These are phyloP conservation scores for Lycium barbarum DNA, from an alignment of 257 asterid species.

Conservation along the genomic window DNA sequence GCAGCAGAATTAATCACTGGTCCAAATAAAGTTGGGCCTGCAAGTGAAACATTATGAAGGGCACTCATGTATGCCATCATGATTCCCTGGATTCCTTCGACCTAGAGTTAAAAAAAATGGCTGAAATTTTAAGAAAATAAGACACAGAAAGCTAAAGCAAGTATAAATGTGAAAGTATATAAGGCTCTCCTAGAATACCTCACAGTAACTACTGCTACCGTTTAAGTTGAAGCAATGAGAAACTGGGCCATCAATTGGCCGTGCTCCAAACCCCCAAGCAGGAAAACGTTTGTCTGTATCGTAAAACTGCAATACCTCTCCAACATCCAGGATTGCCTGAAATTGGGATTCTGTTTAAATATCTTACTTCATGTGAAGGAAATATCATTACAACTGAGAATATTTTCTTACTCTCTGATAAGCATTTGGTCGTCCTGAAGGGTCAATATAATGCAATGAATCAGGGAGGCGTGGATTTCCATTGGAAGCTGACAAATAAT, in stretches of 20 bases:
- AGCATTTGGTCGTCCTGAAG: slow-evolving; percentile 89
- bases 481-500: slow-evolving; percentile 83
- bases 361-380: slow-evolving; percentile 30
- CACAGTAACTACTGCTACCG: slow-evolving; percentile 86
- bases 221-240: slow-evolving; percentile 97
- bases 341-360: slow-evolving; percentile 39
- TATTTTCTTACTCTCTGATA: slow-evolving; percentile 83
- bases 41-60: slow-evolving; percentile 87
- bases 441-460: slow-evolving; percentile 94
- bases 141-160: slow-evolving; percentile 26
- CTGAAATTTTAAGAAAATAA: slow-evolving; percentile 21
- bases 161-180: neutral
- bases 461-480: slow-evolving; percentile 98
- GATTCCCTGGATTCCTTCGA: slow-evolving; percentile 90
- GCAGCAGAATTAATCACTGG: slow-evolving; percentile 86
- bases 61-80: slow-evolving; percentile 87
- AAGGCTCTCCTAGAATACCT: slow-evolving; percentile 51
- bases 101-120: slow-evolving; percentile 53
- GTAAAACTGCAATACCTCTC: slow-evolving; percentile 89
- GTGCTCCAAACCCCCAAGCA: slow-evolving; percentile 99
- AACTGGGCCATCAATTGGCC: slow-evolving; percentile 97
- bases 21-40: slow-evolving; percentile 98
- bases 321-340: slow-evolving; percentile 89
- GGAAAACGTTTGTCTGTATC: slow-evolving; percentile 89
- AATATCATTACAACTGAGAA: slow-evolving; percentile 32